phyloP scores from a whole-genome alignment of 1,284 basidiomycete genomes.

The Sutorius eximius region DNA sequence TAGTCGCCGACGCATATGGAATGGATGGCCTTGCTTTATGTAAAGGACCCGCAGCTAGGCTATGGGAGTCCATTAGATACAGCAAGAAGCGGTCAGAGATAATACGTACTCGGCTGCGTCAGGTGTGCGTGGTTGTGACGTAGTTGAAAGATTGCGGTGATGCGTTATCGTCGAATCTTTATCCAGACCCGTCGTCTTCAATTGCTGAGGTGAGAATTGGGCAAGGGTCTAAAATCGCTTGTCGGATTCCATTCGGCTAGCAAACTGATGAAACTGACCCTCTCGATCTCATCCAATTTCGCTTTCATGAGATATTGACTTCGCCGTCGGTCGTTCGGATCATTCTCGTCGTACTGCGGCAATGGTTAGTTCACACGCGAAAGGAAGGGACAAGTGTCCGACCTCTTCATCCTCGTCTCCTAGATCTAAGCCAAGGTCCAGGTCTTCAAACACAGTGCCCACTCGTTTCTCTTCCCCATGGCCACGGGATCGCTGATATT shows the following conservation, averaged over 20 bases:
- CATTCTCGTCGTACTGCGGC: constrained; percentile 59
- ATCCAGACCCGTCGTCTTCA: constrained; percentile 50
- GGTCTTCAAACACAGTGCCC: constrained; percentile 68
- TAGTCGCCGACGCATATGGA: constrained; percentile 36
- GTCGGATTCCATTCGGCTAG: constrained; percentile 8
- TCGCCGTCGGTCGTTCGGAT: constrained; percentile 67
- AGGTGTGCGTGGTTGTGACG: constrained; percentile 17
- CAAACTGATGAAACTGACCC: constrained; percentile 41
- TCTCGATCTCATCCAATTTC: constrained; percentile 73
- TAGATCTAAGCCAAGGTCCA: constrained; percentile 66
- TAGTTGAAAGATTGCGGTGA: constrained; percentile 25
- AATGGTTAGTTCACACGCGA: constrained; percentile 13
- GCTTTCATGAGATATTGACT: constrained; percentile 71
- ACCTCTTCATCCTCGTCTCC: constrained; percentile 35
- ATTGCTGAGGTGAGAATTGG: constrained; percentile 64
- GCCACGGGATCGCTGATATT: constrained; percentile 42
- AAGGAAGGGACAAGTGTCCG: constrained; percentile 1
- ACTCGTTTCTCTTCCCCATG: constrained; percentile 58
- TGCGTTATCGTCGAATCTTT: constrained; percentile 35
- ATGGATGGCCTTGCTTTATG: constrained; percentile 48
- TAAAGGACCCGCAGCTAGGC: constrained; percentile 10
- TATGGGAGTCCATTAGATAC: constrained; percentile 16
- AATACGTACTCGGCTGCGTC: constrained; percentile 22
- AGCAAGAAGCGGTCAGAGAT: constrained; percentile 2
- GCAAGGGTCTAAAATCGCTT: constrained; percentile 51